Base-by-base conservation (phyloP, 176 grass and related monocot species). In the Musa itinerans region DNA sequence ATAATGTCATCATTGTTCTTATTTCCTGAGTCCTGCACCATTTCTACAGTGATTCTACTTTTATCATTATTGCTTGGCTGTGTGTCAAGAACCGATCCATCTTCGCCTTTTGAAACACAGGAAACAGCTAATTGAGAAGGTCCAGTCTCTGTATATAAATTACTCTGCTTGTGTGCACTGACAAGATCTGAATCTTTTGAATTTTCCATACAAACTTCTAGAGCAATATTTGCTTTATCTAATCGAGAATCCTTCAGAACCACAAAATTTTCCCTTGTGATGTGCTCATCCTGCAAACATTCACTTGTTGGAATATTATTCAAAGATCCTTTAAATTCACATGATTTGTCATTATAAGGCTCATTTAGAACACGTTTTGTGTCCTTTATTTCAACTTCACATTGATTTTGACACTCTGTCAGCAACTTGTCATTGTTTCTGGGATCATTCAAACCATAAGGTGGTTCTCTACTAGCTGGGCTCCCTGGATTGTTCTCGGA, bases 41-140 rank as follows among this genome's bases (percentile, higher is more conserved):
- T 70, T 53, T 50, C 66, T n/a, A 25, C 9, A 26, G 23, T 9
- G 24, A 81, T 69, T 69, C 63, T 82, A 50, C 62, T 83, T 82
- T 88, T 81, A 86, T 61, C 74, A 52, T 75, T 82, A 66, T 81
- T 64, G 11, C 74, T 73, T 89, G 81, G 70, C 73, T 82, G 76
- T 64, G 83, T 76, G 24, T 26, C 69, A 49, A 81, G 48, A 17
- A 10, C 54, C 51, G 17, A 15, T 0, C 25, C 51, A 59, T 57
- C 19, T n/a, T 49, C 59, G 27, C 52, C 53, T 61, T 67, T 54
- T 57, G 29, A 54, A 79, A 50, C 17, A 57, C 25, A 58, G 19
- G 53, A 67, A 29, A 56, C 55, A 76, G 73, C 22, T 19, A 25
- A 59, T 15, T 23, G 52, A 59, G 59, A 74, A 78, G 20, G 13